phyloP scores from a whole-genome alignment of 1,139 yeast species.

The Candida frijolesensis region DNA sequence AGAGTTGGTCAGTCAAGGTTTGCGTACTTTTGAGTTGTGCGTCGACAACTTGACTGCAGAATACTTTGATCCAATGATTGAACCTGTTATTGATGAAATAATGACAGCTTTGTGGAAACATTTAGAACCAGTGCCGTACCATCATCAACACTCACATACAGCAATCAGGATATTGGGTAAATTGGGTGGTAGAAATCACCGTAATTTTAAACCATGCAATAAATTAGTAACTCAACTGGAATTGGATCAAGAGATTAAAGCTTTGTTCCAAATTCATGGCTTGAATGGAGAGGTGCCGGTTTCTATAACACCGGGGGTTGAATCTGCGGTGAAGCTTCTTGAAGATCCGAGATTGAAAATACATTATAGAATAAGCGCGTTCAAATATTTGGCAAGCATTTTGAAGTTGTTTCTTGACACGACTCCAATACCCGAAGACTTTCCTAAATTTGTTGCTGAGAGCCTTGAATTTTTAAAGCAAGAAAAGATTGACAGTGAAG shows the following conservation, averaged over 20 bases:
- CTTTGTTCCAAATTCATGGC: constrained; percentile 73
- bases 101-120: constrained; percentile 94
- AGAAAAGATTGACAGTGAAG: constrained; percentile 39
- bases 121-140: constrained; percentile 87
- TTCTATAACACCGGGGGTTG: constrained; percentile 80
- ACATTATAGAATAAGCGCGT: constrained; percentile 78
- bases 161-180: constrained; percentile 93
- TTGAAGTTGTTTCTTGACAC: constrained; percentile 72
- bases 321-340: constrained; percentile 67
- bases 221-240: constrained; percentile 60
- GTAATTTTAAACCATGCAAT: constrained; percentile 73
- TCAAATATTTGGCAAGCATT: constrained; percentile 66
- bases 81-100: constrained; percentile 91
- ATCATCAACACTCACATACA: constrained; percentile 92
- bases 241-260: constrained; percentile 68
- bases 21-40: constrained; percentile 92
- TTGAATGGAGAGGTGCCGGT: constrained; percentile 62
- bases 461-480: constrained; percentile 51
- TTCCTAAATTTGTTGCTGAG: constrained; percentile 44
- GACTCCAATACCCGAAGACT: constrained; percentile 60
- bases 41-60: constrained; percentile 96
- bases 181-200: constrained; percentile 92
- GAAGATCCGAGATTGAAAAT: constrained; percentile 67
- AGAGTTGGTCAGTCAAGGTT: constrained; percentile 90
- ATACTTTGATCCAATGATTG: constrained; percentile 94